phyloP scores from a whole-genome alignment of 1,284 basidiomycete genomes.

The Trametes versicolor region DNA sequence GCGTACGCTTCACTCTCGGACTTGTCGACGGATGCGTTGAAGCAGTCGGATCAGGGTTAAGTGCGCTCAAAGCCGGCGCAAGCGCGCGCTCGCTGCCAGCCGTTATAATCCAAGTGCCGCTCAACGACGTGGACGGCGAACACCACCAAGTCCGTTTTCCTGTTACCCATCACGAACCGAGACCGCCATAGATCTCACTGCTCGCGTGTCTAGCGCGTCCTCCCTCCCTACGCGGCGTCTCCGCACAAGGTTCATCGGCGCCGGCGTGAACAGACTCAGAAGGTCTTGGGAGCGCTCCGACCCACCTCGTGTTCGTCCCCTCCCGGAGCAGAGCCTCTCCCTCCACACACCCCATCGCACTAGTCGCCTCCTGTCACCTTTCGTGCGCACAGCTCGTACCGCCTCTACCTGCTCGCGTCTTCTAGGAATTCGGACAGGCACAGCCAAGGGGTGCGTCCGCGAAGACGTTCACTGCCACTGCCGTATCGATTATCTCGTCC shows the following conservation, averaged over 20 bases:
- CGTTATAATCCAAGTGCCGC: constrained; percentile 28
- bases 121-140: constrained; percentile 12
- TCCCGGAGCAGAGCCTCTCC: not conserved
- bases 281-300: constrained; percentile 16
- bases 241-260: constrained; percentile 20
- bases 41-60: constrained; percentile 19
- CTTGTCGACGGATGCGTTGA: constrained; percentile 1
- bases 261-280: constrained; percentile 7
- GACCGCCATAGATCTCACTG: constrained; percentile 11
- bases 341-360: not conserved
- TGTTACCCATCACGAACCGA: not conserved
- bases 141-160: constrained; percentile 15
- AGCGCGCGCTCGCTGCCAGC: constrained; percentile 21
- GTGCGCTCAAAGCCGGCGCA: constrained; percentile 12
- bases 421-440: constrained; percentile 1
- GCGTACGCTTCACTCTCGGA: not conserved
- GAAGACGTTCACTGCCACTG: constrained; percentile 29
- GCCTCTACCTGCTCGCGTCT: not conserved
- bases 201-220: constrained; percentile 2
- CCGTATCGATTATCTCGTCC: constrained; percentile 26
- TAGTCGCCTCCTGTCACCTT: not conserved
- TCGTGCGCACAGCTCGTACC: not conserved
- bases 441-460: constrained; percentile 12
- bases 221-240: constrained; percentile 11
- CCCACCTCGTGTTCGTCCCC: constrained; percentile 3